These are phyloP conservation scores for Annulohypoxylon bovei DNA, from an alignment of 495 filamentous ascomycete species.

Conservation along the genomic window DNA sequence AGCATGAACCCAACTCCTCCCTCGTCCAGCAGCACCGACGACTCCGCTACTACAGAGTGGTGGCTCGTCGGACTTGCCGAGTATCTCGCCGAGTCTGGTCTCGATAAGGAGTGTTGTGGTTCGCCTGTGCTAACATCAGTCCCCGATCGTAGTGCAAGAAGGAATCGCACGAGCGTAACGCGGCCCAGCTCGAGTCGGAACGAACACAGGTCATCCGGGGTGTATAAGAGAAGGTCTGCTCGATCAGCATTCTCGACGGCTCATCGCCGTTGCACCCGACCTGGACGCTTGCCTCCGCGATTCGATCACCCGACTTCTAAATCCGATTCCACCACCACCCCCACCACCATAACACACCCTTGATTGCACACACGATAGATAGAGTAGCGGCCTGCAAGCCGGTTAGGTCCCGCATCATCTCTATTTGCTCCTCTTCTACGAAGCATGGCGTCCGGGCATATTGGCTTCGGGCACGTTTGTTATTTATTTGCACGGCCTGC, in stretches of 20 bases:
- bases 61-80: conserved; percentile 61
- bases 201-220: conserved; percentile 71
- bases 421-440: conserved; percentile 27
- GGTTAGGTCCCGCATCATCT: conserved; percentile 8
- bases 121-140: conserved; percentile 42
- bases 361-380: conserved; percentile 5
- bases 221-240: conserved; percentile 48
- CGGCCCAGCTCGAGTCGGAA: conserved; percentile 89
- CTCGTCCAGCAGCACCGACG: neutral
- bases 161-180: conserved; percentile 90
- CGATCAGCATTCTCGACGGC: neutral
- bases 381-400: conserved; percentile 1
- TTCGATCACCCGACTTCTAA: conserved; percentile 2
- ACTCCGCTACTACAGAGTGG: conserved; percentile 46
- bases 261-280: conserved; percentile 4
- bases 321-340: neutral
- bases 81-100: conserved; percentile 47
- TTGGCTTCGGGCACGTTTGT: conserved; percentile 32
- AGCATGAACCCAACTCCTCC: conserved; percentile 47
- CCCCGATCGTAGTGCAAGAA: conserved; percentile 78
- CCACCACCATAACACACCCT: neutral
- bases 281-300: conserved; percentile 3
- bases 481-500: conserved; percentile 23
- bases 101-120: conserved; percentile 37
- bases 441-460: conserved; percentile 43